Evolutionary conservation across 345 rosid species (phyloP).

Genomic region (Aegle marmelos): DNA sequence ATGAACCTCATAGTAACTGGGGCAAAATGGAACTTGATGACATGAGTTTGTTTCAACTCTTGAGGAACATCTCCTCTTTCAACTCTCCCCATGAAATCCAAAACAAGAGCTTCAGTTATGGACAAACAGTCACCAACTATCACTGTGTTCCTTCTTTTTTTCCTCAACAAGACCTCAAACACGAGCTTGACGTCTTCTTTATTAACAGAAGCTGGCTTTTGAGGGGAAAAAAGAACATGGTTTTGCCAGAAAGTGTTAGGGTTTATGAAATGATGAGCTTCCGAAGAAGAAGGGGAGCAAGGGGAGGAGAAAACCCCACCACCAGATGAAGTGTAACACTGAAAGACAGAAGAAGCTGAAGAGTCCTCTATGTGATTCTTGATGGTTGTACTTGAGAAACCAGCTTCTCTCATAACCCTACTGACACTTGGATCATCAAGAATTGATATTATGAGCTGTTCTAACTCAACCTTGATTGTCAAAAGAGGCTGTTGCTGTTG

Average conservation of each 20-base stretch:
- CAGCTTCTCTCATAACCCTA: conserved; percentile 94
- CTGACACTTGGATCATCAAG: conserved; percentile 86
- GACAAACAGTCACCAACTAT: conserved; percentile 71
- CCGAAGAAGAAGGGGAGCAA: conserved; percentile 58
- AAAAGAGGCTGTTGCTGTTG: conserved; percentile 54
- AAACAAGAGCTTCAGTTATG: conserved; percentile 50
- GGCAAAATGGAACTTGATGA: conserved; percentile 66
- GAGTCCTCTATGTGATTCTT: conserved; percentile 72
- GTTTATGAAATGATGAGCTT: conserved; percentile 37
- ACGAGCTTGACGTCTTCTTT: conserved; percentile 68
- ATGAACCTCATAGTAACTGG: conserved; percentile 61
- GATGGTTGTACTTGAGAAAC: conserved; percentile 75
- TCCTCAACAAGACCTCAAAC: conserved; percentile 59
- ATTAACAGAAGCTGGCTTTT: conserved; percentile 36
- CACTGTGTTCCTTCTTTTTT: conserved; percentile 63
- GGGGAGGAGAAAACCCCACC: conserved; percentile 93
- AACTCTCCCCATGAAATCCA: conserved; percentile 52
- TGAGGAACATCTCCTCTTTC: conserved; percentile 77
- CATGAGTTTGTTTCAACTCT: conserved; percentile 52
- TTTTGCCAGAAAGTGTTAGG: conserved; percentile 57
- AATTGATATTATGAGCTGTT: conserved; percentile 66
- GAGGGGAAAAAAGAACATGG: conserved; percentile 50
- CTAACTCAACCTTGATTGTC: conserved; percentile 67
- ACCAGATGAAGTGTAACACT: conserved; percentile 44
- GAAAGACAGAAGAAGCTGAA: conserved; percentile 64